Conservation (phyloP, 257 asterid genomes). For the Eustoma russellianum region DNA sequence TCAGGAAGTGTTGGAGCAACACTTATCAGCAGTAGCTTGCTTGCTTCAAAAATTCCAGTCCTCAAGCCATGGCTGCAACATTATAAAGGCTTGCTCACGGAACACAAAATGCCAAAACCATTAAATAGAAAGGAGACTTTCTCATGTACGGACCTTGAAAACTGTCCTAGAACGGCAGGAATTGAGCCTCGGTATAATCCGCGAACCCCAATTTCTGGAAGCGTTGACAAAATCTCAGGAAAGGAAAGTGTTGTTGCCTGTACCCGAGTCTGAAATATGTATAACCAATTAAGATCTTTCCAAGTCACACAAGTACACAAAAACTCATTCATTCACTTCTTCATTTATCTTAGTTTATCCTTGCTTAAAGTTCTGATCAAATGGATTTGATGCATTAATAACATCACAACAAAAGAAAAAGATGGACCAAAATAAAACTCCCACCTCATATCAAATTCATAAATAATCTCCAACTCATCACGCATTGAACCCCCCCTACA, state of each 20-base stretch:
- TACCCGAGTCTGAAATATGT: conserved; percentile 66
- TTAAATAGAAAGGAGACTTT: background rate
- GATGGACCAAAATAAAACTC: too few relatives aligned
- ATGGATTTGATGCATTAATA: too few relatives aligned
- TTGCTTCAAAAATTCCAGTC: conserved; percentile 93
- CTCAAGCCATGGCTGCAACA: conserved; percentile 84
- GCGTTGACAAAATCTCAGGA: conserved; percentile 74
- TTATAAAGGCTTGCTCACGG: conserved; percentile 6
- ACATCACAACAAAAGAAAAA: too few relatives aligned
- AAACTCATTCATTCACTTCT: background rate
- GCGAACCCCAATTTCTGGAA: conserved; percentile 75
- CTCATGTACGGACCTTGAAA: conserved; percentile 61
- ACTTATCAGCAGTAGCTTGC: conserved; percentile 79
- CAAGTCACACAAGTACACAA: too few relatives aligned
- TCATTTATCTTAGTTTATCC: background rate
- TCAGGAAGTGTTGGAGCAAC: conserved; percentile 94
- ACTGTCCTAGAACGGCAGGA: conserved; percentile 96
- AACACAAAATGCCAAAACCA: background rate
- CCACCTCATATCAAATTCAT: too few relatives aligned
- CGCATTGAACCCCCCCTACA: too few relatives aligned
- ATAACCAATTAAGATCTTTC: conserved; percentile 1
- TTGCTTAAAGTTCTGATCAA: too few relatives aligned
- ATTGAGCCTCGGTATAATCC: conserved; percentile 89
- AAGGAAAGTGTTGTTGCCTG: conserved; percentile 95
- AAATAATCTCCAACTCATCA: too few relatives aligned